Base-by-base conservation (phyloP, 805 yeast genomes). In the Sugiyamaella smithiae region DNA sequence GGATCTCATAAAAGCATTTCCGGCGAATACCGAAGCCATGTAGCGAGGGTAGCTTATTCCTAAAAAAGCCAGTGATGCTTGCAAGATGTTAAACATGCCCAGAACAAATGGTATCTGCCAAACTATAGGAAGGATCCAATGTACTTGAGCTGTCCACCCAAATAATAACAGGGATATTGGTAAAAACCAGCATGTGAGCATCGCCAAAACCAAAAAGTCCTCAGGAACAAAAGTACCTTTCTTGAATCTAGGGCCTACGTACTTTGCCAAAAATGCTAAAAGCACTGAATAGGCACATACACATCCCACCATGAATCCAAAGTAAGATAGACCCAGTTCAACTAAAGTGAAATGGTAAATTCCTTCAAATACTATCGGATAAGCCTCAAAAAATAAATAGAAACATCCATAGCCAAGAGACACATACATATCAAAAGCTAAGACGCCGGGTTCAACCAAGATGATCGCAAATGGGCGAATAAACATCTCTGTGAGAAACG, bases 361-460 rank as follows among this genome's bases (percentile, higher is more conserved):
- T 1, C 70, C 75, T 5, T 51, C 48, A 52, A 74, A 82, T 2
- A 77, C 80, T 29, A 80, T 67, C 6, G 87, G 86, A 64, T 77
- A 78, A 4, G 79, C 80, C 62, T 82, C 85, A 56, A 81, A 78
- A 69, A 77, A 81, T 16, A 79, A 61, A 60, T 78, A 82, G 52
- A 77, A 55, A 24, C 74, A 62, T 25, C 82, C 76, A 60, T 81
- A 81, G 5, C 73, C 67, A 44, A 80, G 56, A 0, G 81, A 78
- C 54, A 76, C 66, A 60, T 79, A 80, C 23, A 74, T 16, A 57
- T 80, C 73, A 50, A 80, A 72, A 26, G 79, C 67, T n/a, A 80
- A 50, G n/a, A 81, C 74, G 23, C 77, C 77, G 0, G 85, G 86
- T 60, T 81, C 86, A 44, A 61, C 52, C 20, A 73, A 24, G 14